Conservation (phyloP, 2,329 filamentous ascomycete genomes). For the Aspergillus sp. region DNA sequence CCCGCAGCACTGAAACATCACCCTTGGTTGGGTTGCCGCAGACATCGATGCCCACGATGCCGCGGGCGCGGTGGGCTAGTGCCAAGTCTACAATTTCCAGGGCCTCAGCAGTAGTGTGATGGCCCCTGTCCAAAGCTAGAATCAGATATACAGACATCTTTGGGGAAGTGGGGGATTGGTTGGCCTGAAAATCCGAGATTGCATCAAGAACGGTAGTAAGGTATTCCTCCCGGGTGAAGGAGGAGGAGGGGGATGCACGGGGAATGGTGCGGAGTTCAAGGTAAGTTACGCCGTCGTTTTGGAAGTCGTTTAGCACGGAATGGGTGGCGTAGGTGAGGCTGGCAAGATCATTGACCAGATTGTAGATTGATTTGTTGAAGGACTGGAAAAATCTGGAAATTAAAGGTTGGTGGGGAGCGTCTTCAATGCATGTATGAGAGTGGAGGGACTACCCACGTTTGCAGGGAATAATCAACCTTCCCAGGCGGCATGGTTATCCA, state of each 20-base stretch:
- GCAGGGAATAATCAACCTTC: constrained; percentile 71
- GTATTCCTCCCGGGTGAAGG: constrained; percentile 65
- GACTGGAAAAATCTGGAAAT: constrained; percentile 67
- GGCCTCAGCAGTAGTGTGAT: constrained; percentile 60
- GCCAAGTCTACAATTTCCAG: constrained; percentile 66
- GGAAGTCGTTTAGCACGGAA: constrained; percentile 67
- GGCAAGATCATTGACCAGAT: constrained; percentile 65
- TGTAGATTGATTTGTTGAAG: constrained; percentile 79
- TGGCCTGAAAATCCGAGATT: constrained; percentile 56
- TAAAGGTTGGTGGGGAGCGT: background rate
- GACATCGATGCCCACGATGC: constrained; percentile 74
- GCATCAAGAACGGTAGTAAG: constrained; percentile 65
- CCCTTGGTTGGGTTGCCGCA: constrained; percentile 73
- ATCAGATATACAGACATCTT: constrained; percentile 67
- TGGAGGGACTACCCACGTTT: constrained; percentile 58
- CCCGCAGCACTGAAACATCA: constrained; percentile 61
- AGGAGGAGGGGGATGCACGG: constrained; percentile 57
- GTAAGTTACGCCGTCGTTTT: constrained; percentile 71
- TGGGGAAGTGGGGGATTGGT: constrained; percentile 14
- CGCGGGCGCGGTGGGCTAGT: constrained; percentile 51
- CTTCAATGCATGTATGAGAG: background rate
- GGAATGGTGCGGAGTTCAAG: constrained; percentile 81
- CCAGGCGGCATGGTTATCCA: constrained; percentile 66
- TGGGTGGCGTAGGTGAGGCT: constrained; percentile 65
- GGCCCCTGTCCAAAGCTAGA: constrained; percentile 72